Evolutionary conservation across 495 filamentous ascomycete genomes (phyloP), one percentile per base, ranked within the genome.

Genomic region (Pseudevernia furfuracea): DNA sequence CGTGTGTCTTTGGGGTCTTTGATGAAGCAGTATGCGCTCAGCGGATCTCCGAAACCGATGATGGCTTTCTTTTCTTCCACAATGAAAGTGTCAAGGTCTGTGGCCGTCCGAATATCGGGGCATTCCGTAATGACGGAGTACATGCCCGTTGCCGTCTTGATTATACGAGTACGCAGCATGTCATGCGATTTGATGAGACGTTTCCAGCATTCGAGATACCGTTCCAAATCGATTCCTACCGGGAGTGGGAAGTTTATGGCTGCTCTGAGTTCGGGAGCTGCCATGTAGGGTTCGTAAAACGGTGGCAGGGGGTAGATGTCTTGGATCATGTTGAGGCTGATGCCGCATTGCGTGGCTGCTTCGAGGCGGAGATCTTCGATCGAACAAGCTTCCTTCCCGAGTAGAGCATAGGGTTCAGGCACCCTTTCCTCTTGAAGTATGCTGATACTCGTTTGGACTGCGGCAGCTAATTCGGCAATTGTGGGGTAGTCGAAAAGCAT

Each of bases 401-500:
- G 1, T 7, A 58, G 23, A 7, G 28, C 2, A 21, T 21, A 36
- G 3, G 55, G 30, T 10, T 17, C n/a, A 36, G 17, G 30, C 5
- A 36, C 25, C 55, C 30, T 1, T n/a, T n/a, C 2, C 0, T 36
- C 3, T 2, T 23, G 10, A 23, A 23, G 2, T 23, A 17, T 8
- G 55, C 9, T 14, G 14, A 36, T 37, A 9, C 3, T 9, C 11
- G 46, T 3, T 10, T 25, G 23, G 23, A 49, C 46, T 14, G 5
- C 46, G 3, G 46, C 11, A 4, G 55, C 55, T 4, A 58, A 30
- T 21, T 17, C 2, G 14, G 55, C 14, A 4, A 58, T 34, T 17
- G 8, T 36, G 5, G 60, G 71, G 81, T 81, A 21, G 81, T 66
- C 52, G 62, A 82, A 78, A 1, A 82, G 72, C 43, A 77, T 71